A percentile compares a stretch with the other conserved stretches of the same genome.
Conservation (phyloP, 1,139 yeast species). For the Zygoascus sp. region DNA sequence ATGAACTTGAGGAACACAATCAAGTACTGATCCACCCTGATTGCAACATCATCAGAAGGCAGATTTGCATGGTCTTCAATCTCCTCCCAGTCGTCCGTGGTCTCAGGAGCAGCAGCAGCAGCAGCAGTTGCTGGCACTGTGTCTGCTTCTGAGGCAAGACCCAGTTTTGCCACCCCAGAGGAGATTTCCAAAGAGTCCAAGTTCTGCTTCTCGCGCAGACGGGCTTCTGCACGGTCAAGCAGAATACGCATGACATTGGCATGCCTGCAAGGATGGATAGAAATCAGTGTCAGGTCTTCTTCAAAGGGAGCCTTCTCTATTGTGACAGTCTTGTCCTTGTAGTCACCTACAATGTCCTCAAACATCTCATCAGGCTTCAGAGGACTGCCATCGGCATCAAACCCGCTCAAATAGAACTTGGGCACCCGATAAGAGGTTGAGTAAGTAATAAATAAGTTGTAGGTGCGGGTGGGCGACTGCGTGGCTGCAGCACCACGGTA, state of each 20-base stretch:
- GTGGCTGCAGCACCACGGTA: conserved; percentile 22
- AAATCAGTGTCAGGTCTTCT: conserved; percentile 72
- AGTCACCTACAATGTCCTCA: conserved; percentile 87
- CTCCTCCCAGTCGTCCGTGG: conserved; percentile 40
- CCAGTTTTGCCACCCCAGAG: conserved; percentile 42
- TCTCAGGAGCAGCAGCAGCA: too few relatives aligned
- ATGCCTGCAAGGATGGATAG: conserved; percentile 95
- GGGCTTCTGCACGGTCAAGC: conserved; percentile 58
- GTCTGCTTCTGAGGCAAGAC: conserved; percentile 32
- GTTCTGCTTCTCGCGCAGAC: conserved; percentile 35
- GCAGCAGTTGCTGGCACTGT: conserved; percentile 21
- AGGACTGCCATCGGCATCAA: conserved; percentile 77
- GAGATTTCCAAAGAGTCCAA: conserved; percentile 36
- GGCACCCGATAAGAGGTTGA: conserved; percentile 96
- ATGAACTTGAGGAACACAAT: conserved; percentile 87
- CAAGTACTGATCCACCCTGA: conserved; percentile 87
- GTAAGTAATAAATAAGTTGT: conserved; percentile 85
- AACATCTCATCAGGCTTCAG: conserved; percentile 86
- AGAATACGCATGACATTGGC: conserved; percentile 90
- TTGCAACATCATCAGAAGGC: conserved; percentile 37
- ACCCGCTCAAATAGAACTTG: conserved; percentile 87
- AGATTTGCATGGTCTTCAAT: conserved; percentile 23
- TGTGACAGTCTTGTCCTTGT: conserved; percentile 93
- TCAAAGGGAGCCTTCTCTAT: conserved; percentile 88
- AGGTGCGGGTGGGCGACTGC: conserved; percentile 53